Conservation (phyloP, 345 rosid genomes). For the Acer negundo region DNA sequence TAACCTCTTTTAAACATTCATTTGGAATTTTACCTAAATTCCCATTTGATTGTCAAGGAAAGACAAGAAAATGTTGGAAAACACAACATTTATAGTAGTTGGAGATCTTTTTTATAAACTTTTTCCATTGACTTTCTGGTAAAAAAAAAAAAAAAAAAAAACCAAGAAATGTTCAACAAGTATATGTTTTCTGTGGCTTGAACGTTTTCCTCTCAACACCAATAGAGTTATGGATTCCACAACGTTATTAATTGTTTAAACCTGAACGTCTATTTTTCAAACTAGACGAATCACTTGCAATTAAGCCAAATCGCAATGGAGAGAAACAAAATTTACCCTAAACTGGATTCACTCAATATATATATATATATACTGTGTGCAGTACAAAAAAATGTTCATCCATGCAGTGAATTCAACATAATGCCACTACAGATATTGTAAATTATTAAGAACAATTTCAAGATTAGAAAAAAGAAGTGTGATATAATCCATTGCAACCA, state of each 20-base stretch:
- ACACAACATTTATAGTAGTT: not conserved
- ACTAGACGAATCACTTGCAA: not conserved
- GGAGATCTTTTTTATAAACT: not conserved
- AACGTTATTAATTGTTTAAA: too few species aligned
- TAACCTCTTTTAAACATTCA: not conserved
- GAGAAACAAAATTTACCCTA: too few species aligned
- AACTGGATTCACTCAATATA: too few species aligned
- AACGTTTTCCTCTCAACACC: too few species aligned
- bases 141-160: too few species aligned
- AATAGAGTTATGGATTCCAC: too few species aligned
- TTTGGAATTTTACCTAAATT: conserved; percentile 10
- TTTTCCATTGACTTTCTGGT: not conserved
- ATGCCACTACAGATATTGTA: too few species aligned
- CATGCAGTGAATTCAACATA: not conserved
- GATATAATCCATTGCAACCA: conserved; percentile 26
- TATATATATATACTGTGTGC: too few species aligned
- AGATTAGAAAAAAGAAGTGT: conserved; percentile 4
- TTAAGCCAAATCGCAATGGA: too few species aligned
- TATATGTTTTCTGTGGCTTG: too few species aligned
- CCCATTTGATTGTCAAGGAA: conserved; percentile 1
- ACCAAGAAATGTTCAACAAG: too few species aligned
- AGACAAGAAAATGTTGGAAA: conserved; percentile 1
- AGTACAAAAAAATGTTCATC: not conserved
- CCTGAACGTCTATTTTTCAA: too few species aligned
- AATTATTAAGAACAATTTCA: not conserved